phyloP scores from a whole-genome alignment of 164 flowering plant genomes.

The Vitis riparia region DNA sequence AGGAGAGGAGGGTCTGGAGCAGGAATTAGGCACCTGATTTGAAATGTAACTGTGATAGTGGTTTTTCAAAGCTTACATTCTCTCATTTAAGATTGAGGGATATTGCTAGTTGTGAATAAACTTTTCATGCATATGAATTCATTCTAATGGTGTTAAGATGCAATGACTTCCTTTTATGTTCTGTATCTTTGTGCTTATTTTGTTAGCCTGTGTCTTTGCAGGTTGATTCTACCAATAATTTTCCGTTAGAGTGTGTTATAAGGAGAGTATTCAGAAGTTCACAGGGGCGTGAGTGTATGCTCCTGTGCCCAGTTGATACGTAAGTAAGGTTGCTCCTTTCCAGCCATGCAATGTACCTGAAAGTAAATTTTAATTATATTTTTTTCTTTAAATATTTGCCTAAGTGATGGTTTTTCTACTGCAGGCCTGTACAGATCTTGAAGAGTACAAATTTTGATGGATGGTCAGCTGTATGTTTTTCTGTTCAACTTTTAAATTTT shows the following conservation, averaged over 20 bases:
- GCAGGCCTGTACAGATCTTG: constrained; percentile 92
- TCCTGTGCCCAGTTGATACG: constrained; percentile 92
- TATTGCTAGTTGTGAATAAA: no score
- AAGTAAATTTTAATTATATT: background rate
- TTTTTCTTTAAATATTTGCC: background rate
- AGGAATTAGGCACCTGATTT: no score
- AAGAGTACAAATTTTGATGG: constrained; percentile 91
- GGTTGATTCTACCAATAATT: constrained; percentile 81
- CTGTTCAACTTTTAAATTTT: constrained; percentile 1
- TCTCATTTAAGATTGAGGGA: no score
- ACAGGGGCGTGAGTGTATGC: constrained; percentile 75
- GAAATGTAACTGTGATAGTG: no score
- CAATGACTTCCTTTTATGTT: no score
- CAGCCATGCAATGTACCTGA: background rate
- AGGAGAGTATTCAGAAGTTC: constrained; percentile 36
- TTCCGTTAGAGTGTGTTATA: constrained; percentile 46
- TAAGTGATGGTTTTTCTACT: constrained; percentile 18
- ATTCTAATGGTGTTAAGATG: no score
- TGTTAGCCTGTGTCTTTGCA: constrained; percentile 16
- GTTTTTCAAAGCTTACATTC: no score
- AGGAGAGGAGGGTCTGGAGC: no score
- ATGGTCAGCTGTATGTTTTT: constrained; percentile 87
- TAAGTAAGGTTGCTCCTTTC: constrained; percentile 36
- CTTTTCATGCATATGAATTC: no score
- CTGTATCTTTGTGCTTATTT: no score